Evolutionary conservation across 768 basidiomycete species (phyloP).

Genomic region (Rhodotorula toruloides): DNA sequence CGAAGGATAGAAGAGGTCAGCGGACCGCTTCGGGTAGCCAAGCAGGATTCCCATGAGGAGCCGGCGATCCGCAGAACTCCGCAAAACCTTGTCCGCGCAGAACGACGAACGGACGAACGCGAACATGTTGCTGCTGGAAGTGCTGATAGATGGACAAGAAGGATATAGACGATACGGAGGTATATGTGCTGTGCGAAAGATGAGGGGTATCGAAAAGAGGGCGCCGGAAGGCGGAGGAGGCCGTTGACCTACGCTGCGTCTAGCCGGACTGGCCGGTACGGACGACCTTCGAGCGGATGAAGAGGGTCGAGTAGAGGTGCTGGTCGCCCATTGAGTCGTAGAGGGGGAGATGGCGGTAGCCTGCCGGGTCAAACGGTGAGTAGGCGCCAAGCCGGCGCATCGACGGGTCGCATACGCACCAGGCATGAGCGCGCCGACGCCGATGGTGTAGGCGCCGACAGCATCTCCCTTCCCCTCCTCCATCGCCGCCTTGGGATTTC

Average conservation of each 20-base stretch:
- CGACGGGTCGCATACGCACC: constrained; percentile 53
- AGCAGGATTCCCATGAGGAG: no score
- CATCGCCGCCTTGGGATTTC: constrained; percentile 36
- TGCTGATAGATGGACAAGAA: background rate
- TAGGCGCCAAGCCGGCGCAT: constrained; percentile 44
- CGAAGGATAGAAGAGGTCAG: no score
- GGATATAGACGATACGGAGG: background rate
- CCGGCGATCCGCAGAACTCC: no score
- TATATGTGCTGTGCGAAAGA: no score
- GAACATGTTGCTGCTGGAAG: background rate
- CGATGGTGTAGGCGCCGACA: constrained; percentile 67
- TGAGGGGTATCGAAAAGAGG: background rate
- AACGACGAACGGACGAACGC: background rate
- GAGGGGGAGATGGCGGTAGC: constrained; percentile 82
- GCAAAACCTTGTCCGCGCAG: no score
- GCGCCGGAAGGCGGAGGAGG: background rate
- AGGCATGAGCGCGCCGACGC: constrained; percentile 64
- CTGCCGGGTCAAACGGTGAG: constrained; percentile 48
- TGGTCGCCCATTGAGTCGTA: constrained; percentile 82
- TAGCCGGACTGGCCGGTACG: background rate
- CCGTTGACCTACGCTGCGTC: background rate
- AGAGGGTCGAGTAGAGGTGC: constrained; percentile 88
- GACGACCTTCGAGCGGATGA: constrained; percentile 51
- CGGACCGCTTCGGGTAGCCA: no score
- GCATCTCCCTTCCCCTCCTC: constrained; percentile 57